Base-by-base conservation (phyloP, 164 flowering plant genomes). In the Annona cherimola region DNA sequence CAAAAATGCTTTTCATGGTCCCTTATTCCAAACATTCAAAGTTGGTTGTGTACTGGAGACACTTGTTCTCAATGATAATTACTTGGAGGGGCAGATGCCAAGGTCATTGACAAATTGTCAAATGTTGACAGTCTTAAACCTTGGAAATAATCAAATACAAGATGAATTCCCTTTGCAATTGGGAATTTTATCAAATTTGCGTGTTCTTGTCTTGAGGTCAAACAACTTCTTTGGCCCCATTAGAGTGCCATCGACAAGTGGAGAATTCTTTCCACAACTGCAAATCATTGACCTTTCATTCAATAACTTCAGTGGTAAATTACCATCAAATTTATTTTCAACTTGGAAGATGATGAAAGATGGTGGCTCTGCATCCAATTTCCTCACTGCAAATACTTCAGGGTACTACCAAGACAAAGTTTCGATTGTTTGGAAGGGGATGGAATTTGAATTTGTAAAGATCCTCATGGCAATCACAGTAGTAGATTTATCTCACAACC, bases 401-500 rank as follows among this genome's bases (percentile, higher is more conserved):
- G 0, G 0, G 7, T 1, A 1, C 43, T 86, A 89, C 69, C 81
- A 79, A 20, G 82, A 86, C n/a, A 41, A 74, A 5, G 77, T 86
- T 12, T 79, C 78, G 2, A 77, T 89, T 6, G 82, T 81, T 26
- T 11, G 7, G 45, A 88, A 89, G 81, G 90, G 94, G 11, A 66
- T 67, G 20, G 75, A 83, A 16, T 1, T 83, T 69, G 71, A 81
- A 63, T 61, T 85, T 2, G 69, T 44, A 41, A 85, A 86, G 77
- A 85, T 87, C n/a, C 69, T 84, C 4, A 81, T 74, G 0, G 2
- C 80, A 35, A 85, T 80, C 80, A 82, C 82, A 4, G 62, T 81
- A 59, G 77, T 88, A 54, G 94, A 89, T 69, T 64, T 88, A 55
- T 91, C 96, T 0, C 39, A 61, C 69, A 91, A 89, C 63, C 50